These are phyloP conservation scores for Penicillium sp. DNA, from an alignment of 2,329 filamentous ascomycete genomes.

Conservation along the genomic window DNA sequence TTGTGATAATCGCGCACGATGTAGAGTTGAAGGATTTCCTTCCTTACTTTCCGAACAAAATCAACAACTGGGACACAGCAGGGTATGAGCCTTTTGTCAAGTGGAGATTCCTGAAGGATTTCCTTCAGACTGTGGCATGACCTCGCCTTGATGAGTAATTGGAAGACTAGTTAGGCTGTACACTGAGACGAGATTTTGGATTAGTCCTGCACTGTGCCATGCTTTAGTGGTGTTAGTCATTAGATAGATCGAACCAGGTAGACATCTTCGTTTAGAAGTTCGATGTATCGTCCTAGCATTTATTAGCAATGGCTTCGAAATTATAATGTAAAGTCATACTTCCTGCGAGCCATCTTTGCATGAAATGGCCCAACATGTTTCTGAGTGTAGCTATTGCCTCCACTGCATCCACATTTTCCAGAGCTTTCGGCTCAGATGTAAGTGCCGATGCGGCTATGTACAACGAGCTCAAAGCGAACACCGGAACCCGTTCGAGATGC, in stretches of 20 bases:
- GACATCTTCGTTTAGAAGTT: not conserved
- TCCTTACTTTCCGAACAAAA: not conserved
- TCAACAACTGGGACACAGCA: constrained; percentile 1
- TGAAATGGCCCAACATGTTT: not conserved
- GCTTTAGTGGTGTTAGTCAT: not conserved
- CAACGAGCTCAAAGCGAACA: not conserved
- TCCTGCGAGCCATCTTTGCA: not conserved
- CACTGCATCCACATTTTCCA: not conserved
- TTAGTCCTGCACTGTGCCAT: not conserved
- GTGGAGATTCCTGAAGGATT: constrained; percentile 10
- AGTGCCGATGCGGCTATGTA: not conserved
- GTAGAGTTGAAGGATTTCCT: not conserved
- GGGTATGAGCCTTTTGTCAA: not conserved
- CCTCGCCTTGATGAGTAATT: not conserved
- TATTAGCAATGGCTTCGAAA: not conserved
- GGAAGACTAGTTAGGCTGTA: no score
- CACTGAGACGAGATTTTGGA: no score
- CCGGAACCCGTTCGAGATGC: not conserved
- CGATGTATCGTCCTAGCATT: not conserved
- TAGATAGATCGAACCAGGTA: not conserved
- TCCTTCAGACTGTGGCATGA: not conserved
- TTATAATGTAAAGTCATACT: not conserved
- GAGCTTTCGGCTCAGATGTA: not conserved
- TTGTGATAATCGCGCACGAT: constrained; percentile 10
- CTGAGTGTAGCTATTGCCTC: not conserved